Evolutionary conservation across 345 rosid genomes (phyloP), one percentile per base, ranked within the genome.

Genomic region (Syzygium aqueum): DNA sequence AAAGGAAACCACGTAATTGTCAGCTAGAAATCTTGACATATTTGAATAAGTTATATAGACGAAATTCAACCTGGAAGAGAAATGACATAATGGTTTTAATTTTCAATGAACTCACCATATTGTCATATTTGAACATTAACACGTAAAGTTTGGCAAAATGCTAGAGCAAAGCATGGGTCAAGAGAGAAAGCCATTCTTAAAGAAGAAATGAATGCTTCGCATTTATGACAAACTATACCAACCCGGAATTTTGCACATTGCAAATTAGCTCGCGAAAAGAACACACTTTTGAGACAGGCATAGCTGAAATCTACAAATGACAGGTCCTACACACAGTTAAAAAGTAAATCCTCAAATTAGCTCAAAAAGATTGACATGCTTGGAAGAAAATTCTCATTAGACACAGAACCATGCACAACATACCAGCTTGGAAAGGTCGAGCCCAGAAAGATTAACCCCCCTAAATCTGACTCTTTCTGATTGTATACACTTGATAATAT

Each of bases 361-460:
- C 77, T 37, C 15, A 59, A 80, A 54, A 88, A 89, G 43, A 59
- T 59, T 51, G 50, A 85, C 54, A 84, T n/a, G 59, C 59, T 84
- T 30, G 53, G 59, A 51, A 52, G 46, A 53, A 33, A 33, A 8
- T 84, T 9, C 63, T 37, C 40, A 73, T 21, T 37, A 37, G 49
- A 37, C 49, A 85, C 52, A 87, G 85, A 86, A 91, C 85, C 43
- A 73, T 73, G 82, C 82, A 73, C 2, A 5, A 37, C 22, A 86
- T 95, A 95, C 99, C 97, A 97, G 92, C 89, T 97, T 96, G 77
- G 99, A 97, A 84, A 97, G 98, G 92, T 97, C 97, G 85, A 97
- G 90, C 77, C 98, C 98, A 88, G 97, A 93, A 89, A 97, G 96
- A 92, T 95, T 95, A 90, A 97, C 88, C 52, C 98, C 98, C 80